Conservation (phyloP, 441 rosid genomes). For the Pelargonium exstipulatum region DNA sequence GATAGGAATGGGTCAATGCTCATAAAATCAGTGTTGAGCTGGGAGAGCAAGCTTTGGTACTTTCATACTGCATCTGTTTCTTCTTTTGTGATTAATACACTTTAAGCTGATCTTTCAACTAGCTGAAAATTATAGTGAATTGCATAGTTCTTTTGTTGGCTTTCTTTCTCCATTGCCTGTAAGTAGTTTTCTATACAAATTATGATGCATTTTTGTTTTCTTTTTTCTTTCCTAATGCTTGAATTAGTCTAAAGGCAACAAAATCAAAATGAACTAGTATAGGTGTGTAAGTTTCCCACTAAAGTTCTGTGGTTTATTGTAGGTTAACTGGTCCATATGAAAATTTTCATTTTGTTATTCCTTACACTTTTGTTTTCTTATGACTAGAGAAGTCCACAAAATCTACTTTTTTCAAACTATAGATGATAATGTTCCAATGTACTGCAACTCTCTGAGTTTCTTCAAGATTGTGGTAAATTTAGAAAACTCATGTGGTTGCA, state of each 20-base stretch:
- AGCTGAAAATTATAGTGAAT: not conserved
- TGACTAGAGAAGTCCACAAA: too few species aligned
- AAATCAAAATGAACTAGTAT: too few species aligned
- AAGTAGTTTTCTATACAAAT: not conserved
- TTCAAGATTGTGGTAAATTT: too few species aligned
- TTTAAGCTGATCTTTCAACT: constrained; percentile 7
- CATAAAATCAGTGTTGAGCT: constrained; percentile 18
- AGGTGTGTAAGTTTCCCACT: too few species aligned
- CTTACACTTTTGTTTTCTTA: too few species aligned
- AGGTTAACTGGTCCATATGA: too few species aligned
- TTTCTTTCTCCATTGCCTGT: not conserved
- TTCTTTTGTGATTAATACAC: not conserved
- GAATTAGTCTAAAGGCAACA: not conserved
- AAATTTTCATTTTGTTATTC: too few species aligned
- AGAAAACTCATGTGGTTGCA: not conserved
- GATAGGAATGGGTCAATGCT: constrained; percentile 51
- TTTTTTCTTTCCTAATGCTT: not conserved
- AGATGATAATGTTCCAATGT: too few species aligned
- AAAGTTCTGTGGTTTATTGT: too few species aligned
- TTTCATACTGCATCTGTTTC: constrained; percentile 10
- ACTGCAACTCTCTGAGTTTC: too few species aligned
- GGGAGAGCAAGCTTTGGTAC: constrained; percentile 36
- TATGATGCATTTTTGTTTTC: not conserved
- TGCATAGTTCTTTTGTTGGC: not conserved
- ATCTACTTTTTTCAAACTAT: too few species aligned